Percentiles rank a stretch among this genome's conserved stretches.
phyloP scores from a whole-genome alignment of 805 yeast genomes.

The Metschnikowia chrysomelidarum region DNA sequence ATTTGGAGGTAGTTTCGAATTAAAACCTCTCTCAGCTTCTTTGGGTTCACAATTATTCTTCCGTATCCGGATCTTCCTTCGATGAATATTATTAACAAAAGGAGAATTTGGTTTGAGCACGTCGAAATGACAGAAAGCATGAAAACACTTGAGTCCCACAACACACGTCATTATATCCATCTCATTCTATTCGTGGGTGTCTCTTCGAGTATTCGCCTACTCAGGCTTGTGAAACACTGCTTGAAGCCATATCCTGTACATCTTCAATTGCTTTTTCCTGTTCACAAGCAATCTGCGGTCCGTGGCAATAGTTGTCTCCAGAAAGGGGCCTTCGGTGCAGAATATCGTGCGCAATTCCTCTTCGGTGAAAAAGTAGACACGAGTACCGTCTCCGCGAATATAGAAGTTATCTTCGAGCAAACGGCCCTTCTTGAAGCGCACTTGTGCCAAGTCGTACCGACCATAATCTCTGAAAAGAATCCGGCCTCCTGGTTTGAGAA shows the following conservation, averaged over 20 bases:
- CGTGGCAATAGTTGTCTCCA: constrained; percentile 76
- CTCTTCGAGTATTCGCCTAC: constrained; percentile 1
- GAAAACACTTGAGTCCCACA: no score
- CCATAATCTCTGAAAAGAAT: constrained; percentile 93
- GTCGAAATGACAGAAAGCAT: no score
- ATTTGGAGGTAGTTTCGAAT: no score
- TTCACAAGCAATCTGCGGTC: constrained; percentile 90
- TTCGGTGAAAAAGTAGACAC: constrained; percentile 96
- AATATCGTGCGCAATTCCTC: constrained; percentile 82
- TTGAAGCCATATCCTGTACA: constrained; percentile 97
- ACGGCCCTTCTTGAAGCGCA: constrained; percentile 86
- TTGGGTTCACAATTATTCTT: no score
- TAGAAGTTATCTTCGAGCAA: constrained; percentile 89
- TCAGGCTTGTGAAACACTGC: constrained; percentile 59
- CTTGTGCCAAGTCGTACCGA: constrained; percentile 92
- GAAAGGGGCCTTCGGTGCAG: constrained; percentile 46
- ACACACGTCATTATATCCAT: no score
- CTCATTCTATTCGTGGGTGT: no score
- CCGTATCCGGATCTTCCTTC: no score
- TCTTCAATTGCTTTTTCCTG: constrained; percentile 86
- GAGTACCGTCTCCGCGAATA: constrained; percentile 95
- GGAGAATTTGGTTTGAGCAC: no score
- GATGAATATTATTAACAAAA: no score
- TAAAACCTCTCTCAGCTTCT: no score
- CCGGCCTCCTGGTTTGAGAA: constrained; percentile 90